These are phyloP conservation scores for Wickerhamiella allomyrinae DNA, from an alignment of 805 yeast species.

Conservation along the genomic window DNA sequence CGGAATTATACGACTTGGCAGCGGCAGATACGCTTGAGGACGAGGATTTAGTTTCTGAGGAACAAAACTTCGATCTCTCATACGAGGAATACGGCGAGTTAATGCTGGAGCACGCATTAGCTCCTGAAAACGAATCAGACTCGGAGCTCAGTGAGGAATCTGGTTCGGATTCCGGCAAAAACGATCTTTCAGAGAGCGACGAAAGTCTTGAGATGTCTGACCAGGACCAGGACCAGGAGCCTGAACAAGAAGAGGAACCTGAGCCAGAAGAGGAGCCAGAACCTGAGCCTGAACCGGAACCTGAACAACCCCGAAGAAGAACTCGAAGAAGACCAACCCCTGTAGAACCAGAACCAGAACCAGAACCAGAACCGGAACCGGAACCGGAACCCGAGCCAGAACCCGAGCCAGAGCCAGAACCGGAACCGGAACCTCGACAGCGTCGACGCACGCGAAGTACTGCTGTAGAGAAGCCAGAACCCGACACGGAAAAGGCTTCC, in stretches of 20 bases:
- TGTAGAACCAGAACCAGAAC: constrained; percentile 1
- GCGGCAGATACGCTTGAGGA: constrained; percentile 41
- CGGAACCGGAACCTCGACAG: neutral
- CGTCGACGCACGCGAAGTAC: neutral
- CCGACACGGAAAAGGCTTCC: neutral
- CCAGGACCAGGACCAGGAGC: constrained; percentile 12
- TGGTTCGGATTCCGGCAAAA: too few species aligned
- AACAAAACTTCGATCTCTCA: constrained; percentile 29
- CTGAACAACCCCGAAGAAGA: neutral
- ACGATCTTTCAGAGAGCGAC: too few species aligned
- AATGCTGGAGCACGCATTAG: constrained; percentile 27
- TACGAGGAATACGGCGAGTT: constrained; percentile 34
- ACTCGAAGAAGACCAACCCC: neutral
- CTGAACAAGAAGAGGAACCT: constrained; percentile 4
- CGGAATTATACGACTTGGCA: constrained; percentile 38
- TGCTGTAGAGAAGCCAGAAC: neutral
- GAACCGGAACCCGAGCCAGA: constrained; percentile 3
- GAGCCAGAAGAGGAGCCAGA: constrained; percentile 3
- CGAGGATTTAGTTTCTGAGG: too few species aligned
- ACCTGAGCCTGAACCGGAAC: constrained; percentile 2
- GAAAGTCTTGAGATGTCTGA: too few species aligned
- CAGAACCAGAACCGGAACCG: constrained; percentile 1
- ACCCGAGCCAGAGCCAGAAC: neutral
- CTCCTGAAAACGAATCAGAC: constrained; percentile 8
- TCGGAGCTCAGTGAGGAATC: constrained; percentile 7